These are phyloP conservation scores for Grosmannia huntii DNA, from an alignment of 2,329 filamentous ascomycete species.

Conservation along the genomic window DNA sequence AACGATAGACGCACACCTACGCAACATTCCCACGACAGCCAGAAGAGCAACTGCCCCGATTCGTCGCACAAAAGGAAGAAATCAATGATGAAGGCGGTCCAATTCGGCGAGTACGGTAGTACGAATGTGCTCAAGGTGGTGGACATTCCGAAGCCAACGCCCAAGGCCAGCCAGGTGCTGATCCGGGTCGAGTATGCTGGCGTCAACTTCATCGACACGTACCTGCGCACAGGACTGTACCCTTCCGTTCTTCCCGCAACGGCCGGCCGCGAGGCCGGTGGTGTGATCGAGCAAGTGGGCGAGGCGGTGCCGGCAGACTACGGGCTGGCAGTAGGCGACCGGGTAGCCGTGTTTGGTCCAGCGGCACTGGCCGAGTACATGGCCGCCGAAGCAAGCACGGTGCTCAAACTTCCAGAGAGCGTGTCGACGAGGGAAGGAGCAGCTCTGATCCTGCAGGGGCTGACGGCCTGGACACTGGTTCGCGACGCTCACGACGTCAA, in stretches of 20 bases:
- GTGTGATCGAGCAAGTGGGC: conserved; percentile 10
- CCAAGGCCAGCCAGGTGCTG: conserved; percentile 54
- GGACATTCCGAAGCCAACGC: conserved; percentile 53
- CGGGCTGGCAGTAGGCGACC: conserved; percentile 32
- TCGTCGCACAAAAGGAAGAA: not conserved
- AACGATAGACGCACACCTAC: not conserved
- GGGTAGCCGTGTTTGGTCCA: conserved; percentile 48
- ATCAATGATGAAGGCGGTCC: conserved; percentile 52
- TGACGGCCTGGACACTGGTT: conserved; percentile 70
- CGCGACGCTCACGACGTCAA: conserved; percentile 43
- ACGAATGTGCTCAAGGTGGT: conserved; percentile 58
- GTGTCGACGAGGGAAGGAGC: conserved; percentile 51
- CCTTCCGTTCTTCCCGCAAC: conserved; percentile 7
- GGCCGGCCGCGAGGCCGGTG: conserved; percentile 11
- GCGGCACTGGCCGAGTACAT: conserved; percentile 45
- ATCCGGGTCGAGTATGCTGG: conserved; percentile 69
- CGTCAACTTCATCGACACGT: conserved; percentile 79
- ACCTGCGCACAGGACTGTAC: conserved; percentile 16
- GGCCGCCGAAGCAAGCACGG: conserved; percentile 36
- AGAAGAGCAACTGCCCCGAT: not conserved
- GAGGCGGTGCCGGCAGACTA: conserved; percentile 7
- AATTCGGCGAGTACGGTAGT: conserved; percentile 58
- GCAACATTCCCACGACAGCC: not conserved
- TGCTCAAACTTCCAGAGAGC: conserved; percentile 50
- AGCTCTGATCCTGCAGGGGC: conserved; percentile 61